Base-by-base conservation (phyloP, 495 filamentous ascomycete species). In the Xeromyces bisporus region DNA sequence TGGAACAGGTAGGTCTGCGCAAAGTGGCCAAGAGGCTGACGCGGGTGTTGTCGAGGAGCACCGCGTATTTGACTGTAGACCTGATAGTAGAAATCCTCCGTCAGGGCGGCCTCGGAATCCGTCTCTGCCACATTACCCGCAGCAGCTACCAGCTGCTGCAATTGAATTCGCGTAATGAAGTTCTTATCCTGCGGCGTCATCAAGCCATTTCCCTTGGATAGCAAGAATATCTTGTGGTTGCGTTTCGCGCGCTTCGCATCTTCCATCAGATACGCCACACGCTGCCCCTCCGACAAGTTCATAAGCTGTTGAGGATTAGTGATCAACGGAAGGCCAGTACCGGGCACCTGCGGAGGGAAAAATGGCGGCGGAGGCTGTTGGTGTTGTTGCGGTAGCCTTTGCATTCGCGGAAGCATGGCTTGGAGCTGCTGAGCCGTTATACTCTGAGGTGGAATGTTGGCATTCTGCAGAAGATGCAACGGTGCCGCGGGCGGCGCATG, bases 131-230 rank as follows among this genome's bases (percentile, higher is more conserved):
- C 67, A 46, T 83, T 84, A 7, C 86, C 86, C 26, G 85, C 87
- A 18, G 84, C 83, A 3, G 85, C 73, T 26, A 99, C 81, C 15
- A 99, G 69, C 44, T 96, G 91, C 50, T 96, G 91, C 23, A 99
- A 65, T 47, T 99, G 89, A 31, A 99, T 96, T 9, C 91, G 73
- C 7, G 91, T 94, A 35, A 99, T 89, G 49, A 94, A 99, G 46
- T 94, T 99, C 65, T 99, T 99, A 55, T 99, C 89, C 47, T 93
- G 84, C 2, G 91, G 91, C 12, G 91, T 96, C 89, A 99, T 99
- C 33, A 99, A 51, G 15, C 89, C 91, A 46, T 99, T 96, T 43
- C 91, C 86, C 43, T 76, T 80, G 6, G 91, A 92, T 15, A 99
- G 60, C 15, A 89, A 67, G 44, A 80, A 83, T 32, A 99, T 99